Conservation (phyloP, 2,329 filamentous ascomycete species). For the Lasiodiplodia sp. region DNA sequence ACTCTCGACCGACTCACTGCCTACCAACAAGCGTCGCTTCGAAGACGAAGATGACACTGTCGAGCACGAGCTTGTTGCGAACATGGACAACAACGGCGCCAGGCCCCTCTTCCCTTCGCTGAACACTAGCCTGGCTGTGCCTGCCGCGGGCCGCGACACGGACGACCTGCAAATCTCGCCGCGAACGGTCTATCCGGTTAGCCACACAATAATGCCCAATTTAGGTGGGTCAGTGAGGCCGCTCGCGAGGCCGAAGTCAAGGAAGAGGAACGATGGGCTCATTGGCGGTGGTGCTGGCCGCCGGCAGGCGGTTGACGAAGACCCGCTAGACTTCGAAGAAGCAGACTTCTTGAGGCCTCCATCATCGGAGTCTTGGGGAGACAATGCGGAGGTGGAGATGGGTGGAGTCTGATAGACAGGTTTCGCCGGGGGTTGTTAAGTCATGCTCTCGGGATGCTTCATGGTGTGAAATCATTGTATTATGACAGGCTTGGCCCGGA, state of each 20-base stretch:
- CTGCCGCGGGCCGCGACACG: slow-evolving; percentile 33
- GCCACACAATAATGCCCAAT: slow-evolving; percentile 31
- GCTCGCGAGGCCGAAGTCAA: slow-evolving; percentile 44
- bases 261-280: slow-evolving; percentile 42
- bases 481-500: background rate
- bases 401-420: slow-evolving; percentile 38
- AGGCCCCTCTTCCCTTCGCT: slow-evolving; percentile 26
- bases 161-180: slow-evolving; percentile 48
- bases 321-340: slow-evolving; percentile 68
- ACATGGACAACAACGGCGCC: slow-evolving; percentile 34
- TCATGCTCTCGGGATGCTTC: background rate
- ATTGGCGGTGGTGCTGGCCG: slow-evolving; percentile 40
- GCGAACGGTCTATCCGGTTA: slow-evolving; percentile 35
- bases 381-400: slow-evolving; percentile 43
- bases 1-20: slow-evolving; percentile 39
- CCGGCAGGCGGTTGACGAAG: slow-evolving; percentile 29
- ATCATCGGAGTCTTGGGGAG: slow-evolving; percentile 38
- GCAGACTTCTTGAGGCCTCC: slow-evolving; percentile 63
- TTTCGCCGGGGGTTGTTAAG: background rate
- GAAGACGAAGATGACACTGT: slow-evolving; percentile 42
- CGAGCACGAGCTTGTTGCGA: background rate
- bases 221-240: slow-evolving; percentile 33
- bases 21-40: slow-evolving; percentile 52
- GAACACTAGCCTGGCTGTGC: slow-evolving; percentile 37
- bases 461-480: background rate